Evolutionary conservation across 2,329 filamentous ascomycete genomes (phyloP).

Genomic region (Pseudophaeomoniella oleicola): DNA sequence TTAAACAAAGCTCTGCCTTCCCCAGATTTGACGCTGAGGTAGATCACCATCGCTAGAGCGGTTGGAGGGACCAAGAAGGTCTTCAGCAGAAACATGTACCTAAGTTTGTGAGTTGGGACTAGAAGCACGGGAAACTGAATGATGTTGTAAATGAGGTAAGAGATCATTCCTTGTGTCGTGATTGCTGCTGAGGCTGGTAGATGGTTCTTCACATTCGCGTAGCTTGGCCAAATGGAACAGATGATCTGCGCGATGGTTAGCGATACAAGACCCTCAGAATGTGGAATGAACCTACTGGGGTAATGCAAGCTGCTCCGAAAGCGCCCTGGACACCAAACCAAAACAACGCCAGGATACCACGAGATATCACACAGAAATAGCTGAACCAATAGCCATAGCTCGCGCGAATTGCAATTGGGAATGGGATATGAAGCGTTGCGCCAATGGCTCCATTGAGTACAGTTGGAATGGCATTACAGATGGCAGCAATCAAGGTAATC

Average conservation of each 20-base stretch:
- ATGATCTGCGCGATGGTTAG: slow-evolving; percentile 34
- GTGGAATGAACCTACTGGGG: slow-evolving; percentile 1
- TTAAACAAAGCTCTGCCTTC: slow-evolving; percentile 24
- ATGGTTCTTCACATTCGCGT: slow-evolving; percentile 15
- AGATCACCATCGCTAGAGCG: slow-evolving; percentile 6
- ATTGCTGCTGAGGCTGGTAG: slow-evolving; percentile 5
- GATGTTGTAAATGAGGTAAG: slow-evolving; percentile 7
- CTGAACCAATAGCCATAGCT: slow-evolving; percentile 43
- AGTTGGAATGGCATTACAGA: slow-evolving; percentile 29
- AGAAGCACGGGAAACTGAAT: slow-evolving; percentile 8
- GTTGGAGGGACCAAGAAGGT: slow-evolving; percentile 9
- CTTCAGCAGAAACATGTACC: slow-evolving; percentile 7
- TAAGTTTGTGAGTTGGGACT: slow-evolving; percentile 1
- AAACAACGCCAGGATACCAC: slow-evolving; percentile 39
- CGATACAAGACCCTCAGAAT: background rate
- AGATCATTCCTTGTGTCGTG: slow-evolving; percentile 5
- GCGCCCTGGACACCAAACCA: slow-evolving; percentile 55
- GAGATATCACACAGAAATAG: slow-evolving; percentile 37
- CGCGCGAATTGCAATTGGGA: slow-evolving; percentile 40
- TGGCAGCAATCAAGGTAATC: background rate
- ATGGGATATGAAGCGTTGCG: slow-evolving; percentile 36
- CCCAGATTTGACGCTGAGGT: background rate
- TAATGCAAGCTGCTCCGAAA: slow-evolving; percentile 35
- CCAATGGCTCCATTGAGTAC: slow-evolving; percentile 43
- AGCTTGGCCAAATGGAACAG: slow-evolving; percentile 29